Base-by-base conservation (phyloP, 2,329 filamentous ascomycete genomes). In the Sclerotinia spermophila region DNA sequence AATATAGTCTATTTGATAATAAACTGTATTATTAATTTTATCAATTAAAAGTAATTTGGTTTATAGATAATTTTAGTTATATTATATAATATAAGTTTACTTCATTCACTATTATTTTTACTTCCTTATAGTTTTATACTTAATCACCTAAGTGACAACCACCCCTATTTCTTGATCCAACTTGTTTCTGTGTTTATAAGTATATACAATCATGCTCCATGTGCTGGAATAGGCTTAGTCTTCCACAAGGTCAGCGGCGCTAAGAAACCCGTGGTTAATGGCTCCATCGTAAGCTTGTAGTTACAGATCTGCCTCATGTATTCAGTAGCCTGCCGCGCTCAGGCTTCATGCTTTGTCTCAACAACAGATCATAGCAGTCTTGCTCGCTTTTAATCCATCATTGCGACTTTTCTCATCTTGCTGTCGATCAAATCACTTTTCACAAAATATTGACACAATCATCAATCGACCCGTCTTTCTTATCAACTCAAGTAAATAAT, bases 331-430 rank as follows among this genome's bases (percentile, higher is more conserved):
- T 62, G 7, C 60, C 27, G 42, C 60, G 60, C 60, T 64, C 60
- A 64, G 42, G 42, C 60, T 64, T 64, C 42, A 64, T 64, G 60
- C 60, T 64, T 64, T 64, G 60, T 64, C 60, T 61, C 59, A 48
- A 64, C 21, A 64, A 64, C 42, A 64, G 60, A 64, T 64, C 60
- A 64, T 64, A 64, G 60, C 60, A 64, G 60, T 64, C 30, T 48
- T 35, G 19, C 21, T 64, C 60, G 42, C 60, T 33, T 64, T 61
- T 64, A 48, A 64, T 35, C 30, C 30, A 48, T 64, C n/a, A 38
- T 64, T 64, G 42, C 30, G 30, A 48, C 42, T 48, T 64, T 48
- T 45, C 42, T 48, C 60, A 38, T 64, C 30, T 35, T 44, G 27
- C 58, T 40, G 35, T 40, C 35, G 35, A 27, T 59, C 35, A n/a